Conservation (phyloP, 1,284 basidiomycete species). For the Leucoagaricus sp. region DNA sequence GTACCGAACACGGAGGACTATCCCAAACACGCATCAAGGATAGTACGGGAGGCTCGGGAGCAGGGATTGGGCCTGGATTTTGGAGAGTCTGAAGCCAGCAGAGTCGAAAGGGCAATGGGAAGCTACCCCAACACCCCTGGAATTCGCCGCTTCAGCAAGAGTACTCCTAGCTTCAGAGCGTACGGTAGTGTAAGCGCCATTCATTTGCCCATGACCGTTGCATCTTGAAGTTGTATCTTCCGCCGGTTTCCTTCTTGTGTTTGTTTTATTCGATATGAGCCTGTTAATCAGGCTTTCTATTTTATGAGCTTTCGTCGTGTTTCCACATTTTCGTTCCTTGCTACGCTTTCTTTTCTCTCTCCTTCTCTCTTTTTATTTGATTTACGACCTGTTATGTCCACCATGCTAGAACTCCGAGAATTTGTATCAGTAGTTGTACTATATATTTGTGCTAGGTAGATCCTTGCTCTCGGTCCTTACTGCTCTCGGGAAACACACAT, state of each 20-base stretch:
- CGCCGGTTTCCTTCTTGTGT: background rate
- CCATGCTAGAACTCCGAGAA: background rate
- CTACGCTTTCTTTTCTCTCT: background rate
- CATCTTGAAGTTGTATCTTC: conserved; percentile 3
- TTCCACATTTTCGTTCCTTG: background rate
- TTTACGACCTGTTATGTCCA: conserved; percentile 1
- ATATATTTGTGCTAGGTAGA: conserved; percentile 9
- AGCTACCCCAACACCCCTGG: background rate
- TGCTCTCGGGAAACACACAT: background rate
- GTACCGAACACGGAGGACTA: background rate
- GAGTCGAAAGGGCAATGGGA: background rate
- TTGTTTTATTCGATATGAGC: background rate
- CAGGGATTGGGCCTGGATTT: conserved; percentile 10
- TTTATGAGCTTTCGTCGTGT: background rate
- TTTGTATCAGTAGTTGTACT: conserved; percentile 8
- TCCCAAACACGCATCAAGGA: conserved; percentile 1
- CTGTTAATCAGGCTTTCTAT: background rate
- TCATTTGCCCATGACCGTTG: conserved; percentile 7
- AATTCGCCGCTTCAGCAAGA: background rate
- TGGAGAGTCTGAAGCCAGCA: background rate
- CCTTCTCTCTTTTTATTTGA: background rate
- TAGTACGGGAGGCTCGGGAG: conserved; percentile 1
- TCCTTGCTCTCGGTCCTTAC: conserved; percentile 6
- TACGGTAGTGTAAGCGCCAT: conserved; percentile 5
- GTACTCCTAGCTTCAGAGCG: background rate